Evolutionary conservation across 176 grass and related monocot species (phyloP), one percentile per base, ranked within the genome.

Genomic region (Eremochloa ophiuroides): DNA sequence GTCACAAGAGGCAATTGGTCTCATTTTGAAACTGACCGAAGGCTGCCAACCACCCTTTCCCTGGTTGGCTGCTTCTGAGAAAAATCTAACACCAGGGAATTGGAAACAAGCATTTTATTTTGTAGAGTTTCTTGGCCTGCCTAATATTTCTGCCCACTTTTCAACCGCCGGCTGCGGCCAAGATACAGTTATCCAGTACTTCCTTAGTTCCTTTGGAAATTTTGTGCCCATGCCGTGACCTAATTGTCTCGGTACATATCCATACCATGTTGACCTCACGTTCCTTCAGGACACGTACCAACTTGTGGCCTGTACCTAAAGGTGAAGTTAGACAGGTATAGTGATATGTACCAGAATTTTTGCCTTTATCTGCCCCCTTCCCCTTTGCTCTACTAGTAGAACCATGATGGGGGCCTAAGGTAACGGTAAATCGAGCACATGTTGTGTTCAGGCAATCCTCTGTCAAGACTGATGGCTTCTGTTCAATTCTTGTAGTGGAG

Each of bases 1-100:
- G 41, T 30, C 79, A 29, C 27, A 10, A 40, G 12, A 47, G 26
- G 61, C 33, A 69, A 71, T 46, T 89, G 77, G 53, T 58, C 77
- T 77, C 77, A 81, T 81, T 85, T 89, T 73, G 53, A 85, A 37
- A 53, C 87, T 81, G 82, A 71, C 87, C 76, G 8, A 53, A 80
- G 71, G 65, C 33, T 53, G 82, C 87, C 77, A 76, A 89, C 87
- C 76, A 81, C 76, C 76, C 20, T 73, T 73, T 41, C 30, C 46
- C 46, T 84, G 71, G 42, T 85, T 71, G 82, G 16, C 68, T 26
- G 47, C 66, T 83, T 74, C 58, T 17, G 13, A 71, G 39, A 74
- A 85, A 89, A 86, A 86, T 83, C 68, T 68, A 61, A 30, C 73
- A 73, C 10, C 65, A 77, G 38, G 31, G 41, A 38, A 15, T 63